Base-by-base conservation (phyloP, 1,284 basidiomycete genomes). In the Farysia itapuensis region DNA sequence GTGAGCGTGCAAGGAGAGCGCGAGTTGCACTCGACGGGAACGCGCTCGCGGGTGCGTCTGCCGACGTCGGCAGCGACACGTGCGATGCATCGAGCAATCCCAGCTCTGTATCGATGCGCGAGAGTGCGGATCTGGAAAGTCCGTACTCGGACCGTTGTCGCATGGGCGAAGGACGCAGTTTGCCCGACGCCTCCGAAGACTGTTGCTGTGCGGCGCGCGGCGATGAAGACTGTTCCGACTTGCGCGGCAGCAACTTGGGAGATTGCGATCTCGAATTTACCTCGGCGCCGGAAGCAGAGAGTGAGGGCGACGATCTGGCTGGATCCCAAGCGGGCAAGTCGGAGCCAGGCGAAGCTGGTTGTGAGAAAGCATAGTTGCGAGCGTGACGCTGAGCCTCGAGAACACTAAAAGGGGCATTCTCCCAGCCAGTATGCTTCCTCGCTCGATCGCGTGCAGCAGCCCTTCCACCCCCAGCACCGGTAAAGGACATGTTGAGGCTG, bases 321-420 rank as follows among this genome's bases (percentile, higher is more conserved):
- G 51, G 21, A 34, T 51, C 58, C 58, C 47, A 54, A 12, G 37
- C 40, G 16, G 41, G n/a, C n/a, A n/a, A n/a, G n/a, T n/a, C n/a
- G n/a, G n/a, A n/a, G 7, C 53, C 41, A 4, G 63, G 63, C 14
- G 63, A 66, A n/a, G 49, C 43, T 15, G 63, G 63, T 19, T 58
- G 57, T 4, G 57, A 61, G 19, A 22, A 46, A 16, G 53, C 49
- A 16, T 39, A 42, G 41, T 39, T 42, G 11, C 42, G 41, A 6
- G 43, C 48, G 24, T 48, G 52, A 16, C 54, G 34, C 41, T 49
- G 47, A 18, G 59, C 64, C 33, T 69, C 66, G 16, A 69, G 64
- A 13, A 59, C 64, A 23, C 66, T 69, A 48, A 69, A 69, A 2
- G 66, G 66, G 1, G 66, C 66, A 20, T 69, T 69, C 22, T 65